Percentiles rank a stretch among this genome's conserved stretches.
phyloP scores from a whole-genome alignment of 1,284 basidiomycete species.

The Tilletia caries region DNA sequence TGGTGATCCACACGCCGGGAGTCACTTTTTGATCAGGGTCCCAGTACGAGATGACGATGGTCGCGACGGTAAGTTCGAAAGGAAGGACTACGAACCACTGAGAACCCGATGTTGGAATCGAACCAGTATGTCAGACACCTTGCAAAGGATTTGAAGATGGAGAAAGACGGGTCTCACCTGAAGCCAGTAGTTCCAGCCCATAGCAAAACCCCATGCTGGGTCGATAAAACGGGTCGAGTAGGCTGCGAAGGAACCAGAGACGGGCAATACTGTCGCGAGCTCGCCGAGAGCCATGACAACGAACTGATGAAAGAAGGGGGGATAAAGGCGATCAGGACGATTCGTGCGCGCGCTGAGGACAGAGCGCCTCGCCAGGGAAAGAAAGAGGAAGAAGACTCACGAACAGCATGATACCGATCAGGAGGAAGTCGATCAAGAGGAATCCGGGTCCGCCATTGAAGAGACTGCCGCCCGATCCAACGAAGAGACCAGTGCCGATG shows the following conservation, averaged over 20 bases:
- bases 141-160: too few relatives aligned
- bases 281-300: slow-evolving; percentile 46
- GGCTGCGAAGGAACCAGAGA: slow-evolving; percentile 44
- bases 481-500: slow-evolving; percentile 47
- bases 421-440: slow-evolving; percentile 39
- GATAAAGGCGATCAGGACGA: not conserved
- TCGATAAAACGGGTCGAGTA: slow-evolving; percentile 56
- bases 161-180: too few relatives aligned
- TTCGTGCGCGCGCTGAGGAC: not conserved
- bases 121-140: too few relatives aligned
- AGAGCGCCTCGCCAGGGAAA: not conserved
- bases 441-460: slow-evolving; percentile 40
- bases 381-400: not conserved
- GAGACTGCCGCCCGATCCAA: slow-evolving; percentile 40
- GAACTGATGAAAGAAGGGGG: not conserved
- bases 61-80: slow-evolving; percentile 54
- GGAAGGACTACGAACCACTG: slow-evolving; percentile 48
- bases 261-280: slow-evolving; percentile 38
- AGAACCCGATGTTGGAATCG: not conserved
- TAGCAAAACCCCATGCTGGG: slow-evolving; percentile 70
- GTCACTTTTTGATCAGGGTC: slow-evolving; percentile 35
- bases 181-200: slow-evolving; percentile 40
- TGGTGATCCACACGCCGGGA: slow-evolving; percentile 38
- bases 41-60: slow-evolving; percentile 52
- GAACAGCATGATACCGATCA: slow-evolving; percentile 41